Percentiles rank a stretch among this genome's conserved stretches.
phyloP scores from a whole-genome alignment of 495 filamentous ascomycete genomes.

The Daldinia vernicosa region DNA sequence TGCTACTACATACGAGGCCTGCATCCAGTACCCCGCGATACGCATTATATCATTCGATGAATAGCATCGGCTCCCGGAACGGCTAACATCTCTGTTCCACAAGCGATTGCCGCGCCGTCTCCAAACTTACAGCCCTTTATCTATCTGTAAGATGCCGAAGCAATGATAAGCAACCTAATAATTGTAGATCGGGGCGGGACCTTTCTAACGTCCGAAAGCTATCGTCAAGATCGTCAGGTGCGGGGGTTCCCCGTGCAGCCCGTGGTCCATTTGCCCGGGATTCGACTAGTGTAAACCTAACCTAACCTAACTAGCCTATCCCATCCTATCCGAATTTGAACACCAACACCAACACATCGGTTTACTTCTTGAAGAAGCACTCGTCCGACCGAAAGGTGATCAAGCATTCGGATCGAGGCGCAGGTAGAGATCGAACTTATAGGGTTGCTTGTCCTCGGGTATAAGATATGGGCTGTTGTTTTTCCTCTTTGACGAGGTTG shows the following conservation, averaged over 20 bases:
- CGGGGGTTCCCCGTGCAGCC: slow-evolving; percentile 29
- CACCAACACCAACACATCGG: background rate
- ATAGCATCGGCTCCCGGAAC: slow-evolving; percentile 7
- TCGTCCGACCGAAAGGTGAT: slow-evolving; percentile 14
- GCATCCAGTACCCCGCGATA: slow-evolving; percentile 25
- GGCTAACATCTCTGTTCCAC: slow-evolving; percentile 6
- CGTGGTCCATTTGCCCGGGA: slow-evolving; percentile 34
- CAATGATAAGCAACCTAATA: slow-evolving; percentile 7
- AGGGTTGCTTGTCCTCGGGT: slow-evolving; percentile 19
- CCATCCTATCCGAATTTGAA: slow-evolving; percentile 1
- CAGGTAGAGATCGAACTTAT: background rate
- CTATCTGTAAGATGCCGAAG: slow-evolving; percentile 4
- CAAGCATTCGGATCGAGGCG: slow-evolving; percentile 26
- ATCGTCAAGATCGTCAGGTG: slow-evolving; percentile 25
- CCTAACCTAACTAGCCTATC: no score
- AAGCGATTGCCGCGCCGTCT: slow-evolving; percentile 4
- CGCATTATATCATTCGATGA: slow-evolving; percentile 25
- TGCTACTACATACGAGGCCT: no score
- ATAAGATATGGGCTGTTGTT: slow-evolving; percentile 17
- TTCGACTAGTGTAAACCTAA: no score
- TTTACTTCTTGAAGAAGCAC: slow-evolving; percentile 12
- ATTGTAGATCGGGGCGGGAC: background rate
- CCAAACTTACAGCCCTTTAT: background rate
- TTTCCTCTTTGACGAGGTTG: background rate
- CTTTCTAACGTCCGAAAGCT: slow-evolving; percentile 14